Base-by-base conservation (phyloP, 306 rosid species). In the Albizia julibrissin region DNA sequence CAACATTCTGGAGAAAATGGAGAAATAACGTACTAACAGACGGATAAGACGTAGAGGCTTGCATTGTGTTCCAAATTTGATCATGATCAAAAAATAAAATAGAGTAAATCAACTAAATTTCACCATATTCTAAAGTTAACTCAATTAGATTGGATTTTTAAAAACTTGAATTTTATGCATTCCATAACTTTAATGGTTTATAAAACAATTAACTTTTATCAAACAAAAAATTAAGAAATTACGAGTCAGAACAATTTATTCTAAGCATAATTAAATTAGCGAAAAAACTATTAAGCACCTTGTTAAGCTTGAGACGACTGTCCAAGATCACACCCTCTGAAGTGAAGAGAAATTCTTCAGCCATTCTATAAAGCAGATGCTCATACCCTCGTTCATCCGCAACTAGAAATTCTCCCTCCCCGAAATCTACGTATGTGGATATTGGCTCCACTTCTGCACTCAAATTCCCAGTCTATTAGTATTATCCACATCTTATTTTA, bases 381-480 rank as follows among this genome's bases (percentile, higher is more conserved):
- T 88, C 95, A 6, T 86, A 91, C 59, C 95, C 95, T 88, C 95
- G 87, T 74, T 88, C 90, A 78, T 91, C 95, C 9, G 91, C 95
- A 39, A 91, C 93, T 79, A 91, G 42, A 87, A 85, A 91, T 85
- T 91, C 95, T 50, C 88, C 65, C 46, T 88, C 91, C 26, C 95
- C 95, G 52, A 86, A 91, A 50, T 89, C 93, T 37, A 62, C 75
- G 21, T 83, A 91, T 4, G 95, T 91, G 4, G 93, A 85, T 74
- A 91, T 91, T 69, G 95, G 95, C 76, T 91, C 95, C 19, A 87
- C 95, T 89, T 95, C 99, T 95, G 91, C 85, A 77, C 27, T 74
- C 46, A 86, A 72, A 75, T 39, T 69, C 84, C 50, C 79, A 85
- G 26, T 29, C 49, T 61, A 79, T 33, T 46, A 69, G 46, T 43